Base-by-base conservation (phyloP, 2,329 filamentous ascomycete species). In the Cytospora schulzeri region DNA sequence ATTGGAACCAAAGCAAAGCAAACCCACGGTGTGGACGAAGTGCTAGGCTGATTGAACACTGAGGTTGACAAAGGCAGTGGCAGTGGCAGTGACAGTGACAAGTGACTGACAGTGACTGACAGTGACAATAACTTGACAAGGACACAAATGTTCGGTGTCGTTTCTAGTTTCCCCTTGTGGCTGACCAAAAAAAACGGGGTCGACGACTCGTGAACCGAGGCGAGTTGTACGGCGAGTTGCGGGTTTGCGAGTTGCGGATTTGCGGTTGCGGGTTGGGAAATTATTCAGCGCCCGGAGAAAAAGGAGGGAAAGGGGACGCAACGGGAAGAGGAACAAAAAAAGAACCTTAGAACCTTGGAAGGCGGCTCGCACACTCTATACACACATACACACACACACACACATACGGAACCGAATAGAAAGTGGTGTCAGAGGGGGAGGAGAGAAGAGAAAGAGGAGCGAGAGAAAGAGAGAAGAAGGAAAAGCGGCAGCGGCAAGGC, bases 291-390 rank as follows among this genome's bases (percentile, higher is more conserved):
- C 59, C 59, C 52, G 52, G 60, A 50, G 52, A 50, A 38, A 50
- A 57, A 62, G 52, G 55, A 54, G 60, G 60, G 60, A 62, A 54
- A 62, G 55, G 41, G 48, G 60, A 62, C 52, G 60, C 54, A 54
- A 56, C 52, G 33, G 31, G 17, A 53, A 50, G 52, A 38, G 41
- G 29, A 31, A 38, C 4, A 38, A 48, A 48, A 48, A 48, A 48
- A 45, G 41, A n/a, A 38, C 14, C 14, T 14, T 17, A 35, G 33
- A 35, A 35, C 33, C 33, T 35, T 35, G 33, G 45, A 29, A 56
- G 60, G 60, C 60, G 60, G 60, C 52, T 48, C 22, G 9, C n/a
- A 38, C 12, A 38, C 35, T n/a, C n/a, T n/a, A n/a, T n/a, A n/a
- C n/a, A 38, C 31, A 33, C 31, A 33, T 11, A 33, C 31, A 33